Percentiles rank a stretch among this genome's conserved stretches.
These are phyloP conservation scores for Pseudoperonospora humuli DNA, from an alignment of 352 stramenopile genomes.

Conservation along the genomic window DNA sequence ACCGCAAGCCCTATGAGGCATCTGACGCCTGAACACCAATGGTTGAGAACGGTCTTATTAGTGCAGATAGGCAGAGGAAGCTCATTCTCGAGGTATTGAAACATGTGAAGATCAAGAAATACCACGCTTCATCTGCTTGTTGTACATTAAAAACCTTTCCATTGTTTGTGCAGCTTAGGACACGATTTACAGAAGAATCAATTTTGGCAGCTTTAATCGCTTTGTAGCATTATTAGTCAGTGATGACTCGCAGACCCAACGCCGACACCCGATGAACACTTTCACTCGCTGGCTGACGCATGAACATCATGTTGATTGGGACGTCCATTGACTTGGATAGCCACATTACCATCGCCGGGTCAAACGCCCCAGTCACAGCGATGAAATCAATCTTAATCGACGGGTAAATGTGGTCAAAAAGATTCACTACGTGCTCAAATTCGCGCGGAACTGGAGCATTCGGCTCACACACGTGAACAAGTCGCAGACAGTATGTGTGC, in stretches of 20 bases:
- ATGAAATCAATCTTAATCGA: slow-evolving; percentile 86
- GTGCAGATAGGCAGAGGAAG: no score
- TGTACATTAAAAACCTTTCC: no score
- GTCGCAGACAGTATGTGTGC: slow-evolving; percentile 81
- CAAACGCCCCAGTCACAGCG: slow-evolving; percentile 56
- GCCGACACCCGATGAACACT: slow-evolving; percentile 67
- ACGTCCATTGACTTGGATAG: slow-evolving; percentile 61
- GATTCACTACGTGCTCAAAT: slow-evolving; percentile 57
- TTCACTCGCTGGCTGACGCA: slow-evolving; percentile 67
- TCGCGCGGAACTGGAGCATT: slow-evolving; percentile 23
- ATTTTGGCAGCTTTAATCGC: no score
- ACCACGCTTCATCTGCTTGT: no score
- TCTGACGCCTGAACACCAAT: no score
- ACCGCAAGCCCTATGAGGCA: no score
- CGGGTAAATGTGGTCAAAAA: slow-evolving; percentile 89
- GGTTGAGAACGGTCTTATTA: no score
- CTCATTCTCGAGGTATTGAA: no score
- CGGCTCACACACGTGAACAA: slow-evolving; percentile 64
- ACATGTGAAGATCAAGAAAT: no score
- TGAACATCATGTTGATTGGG: slow-evolving; percentile 88
- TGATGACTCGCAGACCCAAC: slow-evolving; percentile 76
- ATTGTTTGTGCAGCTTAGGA: no score
- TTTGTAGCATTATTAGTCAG: no score
- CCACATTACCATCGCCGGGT: slow-evolving; percentile 78
- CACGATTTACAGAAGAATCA: no score